phyloP scores from a whole-genome alignment of 2,329 filamentous ascomycete genomes.

The Ophiocordyceps camponoti-rufipedis region DNA sequence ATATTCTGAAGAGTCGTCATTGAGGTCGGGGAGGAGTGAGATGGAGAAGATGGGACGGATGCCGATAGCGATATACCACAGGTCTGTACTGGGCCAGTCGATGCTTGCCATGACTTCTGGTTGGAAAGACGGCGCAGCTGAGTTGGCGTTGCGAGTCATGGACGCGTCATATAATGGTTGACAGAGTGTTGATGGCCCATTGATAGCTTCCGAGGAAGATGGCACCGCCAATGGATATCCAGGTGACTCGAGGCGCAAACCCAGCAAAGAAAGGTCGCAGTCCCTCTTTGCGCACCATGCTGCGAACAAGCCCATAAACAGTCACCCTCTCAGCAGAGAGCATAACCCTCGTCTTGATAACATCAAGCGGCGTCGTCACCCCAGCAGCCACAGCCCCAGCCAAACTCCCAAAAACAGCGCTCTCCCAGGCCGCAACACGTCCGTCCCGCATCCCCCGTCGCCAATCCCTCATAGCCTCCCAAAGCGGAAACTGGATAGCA shows the following conservation, averaged over 20 bases:
- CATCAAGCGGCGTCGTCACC: slow-evolving; percentile 82
- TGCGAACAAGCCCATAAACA: slow-evolving; percentile 38
- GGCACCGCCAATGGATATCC: slow-evolving; percentile 88
- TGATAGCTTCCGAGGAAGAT: slow-evolving; percentile 93
- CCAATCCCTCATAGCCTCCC: slow-evolving; percentile 77
- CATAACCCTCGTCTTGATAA: slow-evolving; percentile 96
- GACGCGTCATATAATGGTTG: background rate
- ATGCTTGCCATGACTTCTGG: too few relatives aligned
- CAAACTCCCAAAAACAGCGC: slow-evolving; percentile 66
- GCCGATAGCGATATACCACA: too few relatives aligned
- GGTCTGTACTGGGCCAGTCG: too few relatives aligned
- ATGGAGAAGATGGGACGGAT: too few relatives aligned
- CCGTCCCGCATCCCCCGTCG: slow-evolving; percentile 2
- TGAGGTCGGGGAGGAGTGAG: too few relatives aligned
- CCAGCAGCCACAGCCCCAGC: slow-evolving; percentile 75
- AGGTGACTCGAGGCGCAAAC: slow-evolving; percentile 66
- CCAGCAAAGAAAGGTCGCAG: slow-evolving; percentile 55
- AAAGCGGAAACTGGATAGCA: slow-evolving; percentile 90
- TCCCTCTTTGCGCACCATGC: slow-evolving; percentile 47
- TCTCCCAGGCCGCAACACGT: slow-evolving; percentile 52
- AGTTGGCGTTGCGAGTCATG: too few relatives aligned
- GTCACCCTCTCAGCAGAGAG: slow-evolving; percentile 51
- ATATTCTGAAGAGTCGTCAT: too few relatives aligned
- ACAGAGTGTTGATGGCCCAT: slow-evolving; percentile 62
- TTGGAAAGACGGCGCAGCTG: too few relatives aligned